Conservation (phyloP, 1,284 basidiomycete genomes). For the Taiwanofungus camphoratus region DNA sequence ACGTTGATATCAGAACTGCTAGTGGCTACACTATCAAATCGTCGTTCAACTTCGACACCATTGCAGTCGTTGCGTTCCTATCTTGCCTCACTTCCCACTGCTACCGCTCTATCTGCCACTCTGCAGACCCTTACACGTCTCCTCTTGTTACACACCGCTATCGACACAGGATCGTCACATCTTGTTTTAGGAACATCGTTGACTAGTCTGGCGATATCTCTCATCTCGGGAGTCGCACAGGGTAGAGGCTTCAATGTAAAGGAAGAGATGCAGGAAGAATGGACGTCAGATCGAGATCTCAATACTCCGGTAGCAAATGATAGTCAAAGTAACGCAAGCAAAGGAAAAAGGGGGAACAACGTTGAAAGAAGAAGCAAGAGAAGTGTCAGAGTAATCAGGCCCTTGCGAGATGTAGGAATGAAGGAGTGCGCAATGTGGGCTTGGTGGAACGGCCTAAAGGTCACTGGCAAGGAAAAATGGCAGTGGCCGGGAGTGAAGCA, state of each 20-base stretch:
- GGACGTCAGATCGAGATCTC: slow-evolving; percentile 31
- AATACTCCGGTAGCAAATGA: neutral
- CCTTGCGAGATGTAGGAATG: slow-evolving; percentile 70
- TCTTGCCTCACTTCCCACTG: slow-evolving; percentile 68
- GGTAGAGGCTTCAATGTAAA: slow-evolving; percentile 77
- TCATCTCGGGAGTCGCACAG: slow-evolving; percentile 72
- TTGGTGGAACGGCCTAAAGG: slow-evolving; percentile 57
- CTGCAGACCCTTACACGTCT: slow-evolving; percentile 62
- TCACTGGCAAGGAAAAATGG: slow-evolving; percentile 47
- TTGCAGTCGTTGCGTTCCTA: slow-evolving; percentile 48
- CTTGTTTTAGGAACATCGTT: slow-evolving; percentile 78
- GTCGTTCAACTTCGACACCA: slow-evolving; percentile 30
- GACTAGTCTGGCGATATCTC: slow-evolving; percentile 72
- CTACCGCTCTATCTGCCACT: slow-evolving; percentile 65
- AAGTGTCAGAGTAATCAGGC: slow-evolving; percentile 56
- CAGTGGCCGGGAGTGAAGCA: slow-evolving; percentile 44
- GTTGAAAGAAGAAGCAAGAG: slow-evolving; percentile 10
- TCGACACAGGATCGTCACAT: slow-evolving; percentile 58
- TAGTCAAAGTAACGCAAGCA: neutral
- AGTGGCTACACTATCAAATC: slow-evolving; percentile 18
- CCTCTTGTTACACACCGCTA: slow-evolving; percentile 65
- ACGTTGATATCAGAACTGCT: slow-evolving; percentile 25
- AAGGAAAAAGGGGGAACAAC: slow-evolving; percentile 1
- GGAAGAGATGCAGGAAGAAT: slow-evolving; percentile 69
- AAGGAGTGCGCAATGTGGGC: slow-evolving; percentile 81